Percentiles rank a stretch among this genome's conserved stretches.
These are phyloP conservation scores for Nemania sp. DNA, from an alignment of 2,329 filamentous ascomycete species.

Conservation along the genomic window DNA sequence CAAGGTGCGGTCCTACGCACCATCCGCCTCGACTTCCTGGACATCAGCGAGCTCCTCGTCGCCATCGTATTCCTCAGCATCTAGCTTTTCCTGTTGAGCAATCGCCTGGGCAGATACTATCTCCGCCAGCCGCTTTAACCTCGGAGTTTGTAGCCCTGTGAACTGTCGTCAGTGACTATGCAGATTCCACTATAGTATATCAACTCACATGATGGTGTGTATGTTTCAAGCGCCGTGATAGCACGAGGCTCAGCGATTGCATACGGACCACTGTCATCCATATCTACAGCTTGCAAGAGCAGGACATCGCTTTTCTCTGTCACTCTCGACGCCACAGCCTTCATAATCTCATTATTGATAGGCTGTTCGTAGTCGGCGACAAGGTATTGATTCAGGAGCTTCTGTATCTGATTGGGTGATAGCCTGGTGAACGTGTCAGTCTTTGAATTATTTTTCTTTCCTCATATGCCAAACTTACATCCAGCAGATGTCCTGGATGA, in stretches of 20 bases:
- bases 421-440: slow-evolving; percentile 60
- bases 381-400: slow-evolving; percentile 96
- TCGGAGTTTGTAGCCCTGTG: slow-evolving; percentile 89
- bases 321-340: slow-evolving; percentile 93
- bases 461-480: slow-evolving; percentile 74
- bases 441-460: slow-evolving; percentile 12
- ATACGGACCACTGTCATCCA: slow-evolving; percentile 98
- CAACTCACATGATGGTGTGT: slow-evolving; percentile 90
- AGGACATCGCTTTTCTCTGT: slow-evolving; percentile 98
- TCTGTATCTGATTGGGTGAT: slow-evolving; percentile 98
- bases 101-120: slow-evolving; percentile 97
- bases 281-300: slow-evolving; percentile 90
- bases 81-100: slow-evolving; percentile 84
- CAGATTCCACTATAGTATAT: not conserved
- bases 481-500: slow-evolving; percentile 99
- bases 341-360: slow-evolving; percentile 99
- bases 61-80: slow-evolving; percentile 52
- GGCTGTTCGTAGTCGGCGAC: slow-evolving; percentile 99
- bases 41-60: slow-evolving; percentile 43
- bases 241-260: slow-evolving; percentile 96
- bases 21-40: slow-evolving; percentile 46
- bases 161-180: slow-evolving; percentile 32
- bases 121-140: slow-evolving; percentile 94
- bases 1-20: slow-evolving; percentile 37
- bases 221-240: slow-evolving; percentile 95